A percentile compares a stretch with the other conserved stretches of the same genome.
phyloP scores from a whole-genome alignment of 768 basidiomycete genomes.

The Lactifluus hygrophoroides region DNA sequence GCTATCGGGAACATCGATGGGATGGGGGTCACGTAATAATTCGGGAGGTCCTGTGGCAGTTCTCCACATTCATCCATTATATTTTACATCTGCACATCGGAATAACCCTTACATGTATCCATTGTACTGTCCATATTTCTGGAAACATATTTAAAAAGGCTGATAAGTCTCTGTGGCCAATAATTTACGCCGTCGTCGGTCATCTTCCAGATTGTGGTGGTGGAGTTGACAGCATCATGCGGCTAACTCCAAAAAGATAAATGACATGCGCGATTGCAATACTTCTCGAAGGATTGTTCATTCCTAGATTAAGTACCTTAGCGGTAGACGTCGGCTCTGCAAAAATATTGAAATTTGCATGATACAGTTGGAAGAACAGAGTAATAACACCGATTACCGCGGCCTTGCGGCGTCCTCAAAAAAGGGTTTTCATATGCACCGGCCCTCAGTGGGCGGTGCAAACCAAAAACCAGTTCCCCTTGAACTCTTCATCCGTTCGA shows the following conservation, averaged over 20 bases:
- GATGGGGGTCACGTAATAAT: slow-evolving; percentile 15
- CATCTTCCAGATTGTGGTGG: neutral
- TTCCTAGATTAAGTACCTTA: slow-evolving; percentile 18
- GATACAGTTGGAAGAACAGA: slow-evolving; percentile 1
- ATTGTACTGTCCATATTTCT: slow-evolving; percentile 13
- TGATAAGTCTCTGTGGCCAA: slow-evolving; percentile 9
- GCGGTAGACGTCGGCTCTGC: slow-evolving; percentile 11
- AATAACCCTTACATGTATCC: slow-evolving; percentile 12
- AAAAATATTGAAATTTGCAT: slow-evolving; percentile 13
- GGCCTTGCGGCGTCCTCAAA: slow-evolving; percentile 15
- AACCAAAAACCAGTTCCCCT: slow-evolving; percentile 15
- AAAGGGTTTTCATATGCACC: slow-evolving; percentile 8
- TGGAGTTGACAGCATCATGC: slow-evolving; percentile 18
- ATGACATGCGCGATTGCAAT: slow-evolving; percentile 11
- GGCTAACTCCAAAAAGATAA: slow-evolving; percentile 20
- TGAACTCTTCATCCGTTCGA: slow-evolving; percentile 15
- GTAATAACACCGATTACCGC: slow-evolving; percentile 12
- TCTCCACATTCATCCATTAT: slow-evolving; percentile 7
- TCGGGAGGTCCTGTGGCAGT: slow-evolving; percentile 4
- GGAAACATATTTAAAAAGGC: slow-evolving; percentile 7
- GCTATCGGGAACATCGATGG: slow-evolving; percentile 18
- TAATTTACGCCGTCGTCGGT: slow-evolving; percentile 4
- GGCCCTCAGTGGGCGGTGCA: slow-evolving; percentile 12
- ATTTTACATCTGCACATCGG: neutral
- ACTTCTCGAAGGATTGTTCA: slow-evolving; percentile 16